Evolutionary conservation across 257 asterid species (phyloP), one percentile per base, ranked within the genome.

Genomic region (Fraxinus cuspidata): DNA sequence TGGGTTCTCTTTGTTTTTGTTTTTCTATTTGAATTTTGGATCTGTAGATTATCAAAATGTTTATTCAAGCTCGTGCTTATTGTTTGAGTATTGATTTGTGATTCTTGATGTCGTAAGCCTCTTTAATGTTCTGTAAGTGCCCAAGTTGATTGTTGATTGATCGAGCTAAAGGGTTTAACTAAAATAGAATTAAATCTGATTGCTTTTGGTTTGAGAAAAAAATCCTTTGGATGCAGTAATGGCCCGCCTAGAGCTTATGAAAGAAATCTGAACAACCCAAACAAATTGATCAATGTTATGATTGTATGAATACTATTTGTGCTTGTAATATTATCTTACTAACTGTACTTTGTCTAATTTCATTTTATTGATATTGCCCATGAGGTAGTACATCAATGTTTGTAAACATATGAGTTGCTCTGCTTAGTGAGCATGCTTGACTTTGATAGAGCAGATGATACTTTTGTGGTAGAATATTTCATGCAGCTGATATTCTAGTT

Each of bases 1-100:
- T 51, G 67, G 49, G 34, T 68, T 71, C 37, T 68, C 18, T 76
- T 34, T 35, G 40, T 4, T 56, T 71, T n/a, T 56, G 65, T 56
- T 56, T 4, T 34, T 70, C n/a, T 29, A 5, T 37, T 7, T 60
- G 34, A n/a, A 40, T 25, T 29, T 78, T 71, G 21, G 53, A 40
- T 78, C 53, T 21, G 5, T 63, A 23, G 67, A 58, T 58, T 12
- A 58, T 58, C 67, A 58, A 35, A 58, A 63, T 25, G 68, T 23
- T 56, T 63, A 7, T 63, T 23, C 32, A 27, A 63, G 31, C 32
- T 25, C n/a, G 32, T 63, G 31, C 72, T 63, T 23, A 25, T 25
- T 58, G 29, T 58, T 35, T 64, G 53, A 67, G 27, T 23, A 27
- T 21, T 63, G 6, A 12, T 25, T 11, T 8, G 68, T 63, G 34